Evolutionary conservation across 2,329 filamentous ascomycete species (phyloP), one percentile per base, ranked within the genome.

Genomic region (Daldinia sp.): DNA sequence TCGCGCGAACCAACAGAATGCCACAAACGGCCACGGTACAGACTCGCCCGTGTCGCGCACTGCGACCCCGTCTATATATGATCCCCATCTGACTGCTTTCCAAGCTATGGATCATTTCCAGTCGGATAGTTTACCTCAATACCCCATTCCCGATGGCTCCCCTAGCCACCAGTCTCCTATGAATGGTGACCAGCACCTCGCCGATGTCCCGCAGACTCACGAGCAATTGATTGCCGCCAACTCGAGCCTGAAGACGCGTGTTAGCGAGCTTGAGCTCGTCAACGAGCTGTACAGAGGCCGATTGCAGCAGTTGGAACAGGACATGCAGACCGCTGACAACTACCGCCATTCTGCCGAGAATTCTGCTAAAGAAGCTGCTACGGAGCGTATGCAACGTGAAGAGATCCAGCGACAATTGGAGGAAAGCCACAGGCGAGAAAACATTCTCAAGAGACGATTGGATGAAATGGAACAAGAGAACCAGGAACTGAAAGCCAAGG

Each of bases 241-340:
- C 79, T 92, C 92, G 4, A 91, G 90, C 57, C 85, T 98, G n/a
- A 97, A 97, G 82, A 99, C 96, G 0, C 90, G 96, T 46, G 95
- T 99, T 37, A 96, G 91, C 74, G 96, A 99, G 80, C 87, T 99
- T 26, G 96, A 99, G 78, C 88, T 99, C 59, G 98, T 99, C 83
- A 98, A 94, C 75, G 92, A 92, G 77, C 84, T 94, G 50, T 94
- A 93, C 79, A 86, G 90, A 57, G 90, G 90, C 41, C 88, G 91
- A 10, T 89, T 98, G 80, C 89, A 78, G 86, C 92, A 96, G 77
- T 85, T 96, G 12, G 93, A 97, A 78, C 88, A 90, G 73, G 91
- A 91, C 76, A 92, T 95, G 77, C 91, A 59, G 82, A 90, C 76
- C 81, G 89, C 76, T 85, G 88, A 72, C 82, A 89, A 81, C 81